Conservation (phyloP, 495 filamentous ascomycete genomes). For the Neurospora sp. region DNA sequence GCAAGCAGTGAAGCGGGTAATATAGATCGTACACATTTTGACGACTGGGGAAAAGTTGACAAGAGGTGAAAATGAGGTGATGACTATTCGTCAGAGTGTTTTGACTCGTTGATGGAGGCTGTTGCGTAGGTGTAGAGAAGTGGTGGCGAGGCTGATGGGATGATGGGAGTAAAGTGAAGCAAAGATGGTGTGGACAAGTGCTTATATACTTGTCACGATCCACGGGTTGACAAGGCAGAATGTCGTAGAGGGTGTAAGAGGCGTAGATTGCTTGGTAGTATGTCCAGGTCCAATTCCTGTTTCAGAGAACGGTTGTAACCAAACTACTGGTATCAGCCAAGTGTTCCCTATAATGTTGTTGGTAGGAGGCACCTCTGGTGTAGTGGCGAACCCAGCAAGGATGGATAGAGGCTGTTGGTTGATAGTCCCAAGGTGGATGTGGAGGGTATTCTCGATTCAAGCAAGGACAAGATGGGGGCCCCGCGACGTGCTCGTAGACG, state of each 20-base stretch:
- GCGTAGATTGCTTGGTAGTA: not conserved
- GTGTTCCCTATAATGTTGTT: not conserved
- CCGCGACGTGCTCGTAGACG: not conserved
- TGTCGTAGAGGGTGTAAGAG: not conserved
- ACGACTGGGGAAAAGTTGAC: not conserved
- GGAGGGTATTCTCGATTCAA: not conserved
- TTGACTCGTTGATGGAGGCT: not conserved
- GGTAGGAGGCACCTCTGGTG: not conserved
- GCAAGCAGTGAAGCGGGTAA: not conserved
- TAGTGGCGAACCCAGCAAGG: not conserved
- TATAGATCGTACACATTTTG: not conserved
- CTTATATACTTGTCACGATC: not conserved
- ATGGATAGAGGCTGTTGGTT: not conserved
- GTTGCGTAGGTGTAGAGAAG: not conserved
- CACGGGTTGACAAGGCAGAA: not conserved
- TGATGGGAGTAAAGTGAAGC: not conserved
- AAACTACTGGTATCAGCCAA: not conserved
- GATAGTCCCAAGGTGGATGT: not conserved
- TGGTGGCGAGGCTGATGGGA: not conserved
- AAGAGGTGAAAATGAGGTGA: not conserved
- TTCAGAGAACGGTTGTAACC: not conserved
- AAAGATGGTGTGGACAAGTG: not conserved
- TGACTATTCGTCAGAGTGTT: not conserved
- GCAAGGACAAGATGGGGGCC: not conserved
- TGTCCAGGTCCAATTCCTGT: not conserved